phyloP scores from a whole-genome alignment of 176 grass and related monocot species.

The Metroxylon sagu region DNA sequence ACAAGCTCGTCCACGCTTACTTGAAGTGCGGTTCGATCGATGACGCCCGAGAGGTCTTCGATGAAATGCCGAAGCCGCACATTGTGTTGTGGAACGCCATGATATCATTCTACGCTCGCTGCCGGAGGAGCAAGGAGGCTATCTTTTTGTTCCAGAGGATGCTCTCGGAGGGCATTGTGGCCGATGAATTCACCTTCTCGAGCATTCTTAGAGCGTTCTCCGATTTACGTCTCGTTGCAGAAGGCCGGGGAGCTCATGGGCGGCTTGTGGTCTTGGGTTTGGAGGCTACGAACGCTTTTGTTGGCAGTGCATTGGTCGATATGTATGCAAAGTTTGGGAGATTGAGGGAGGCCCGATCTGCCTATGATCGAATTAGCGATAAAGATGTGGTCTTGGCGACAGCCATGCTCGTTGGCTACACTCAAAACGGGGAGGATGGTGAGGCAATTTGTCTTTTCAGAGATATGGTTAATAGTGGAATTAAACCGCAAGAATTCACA shows the following conservation, averaged over 20 bases:
- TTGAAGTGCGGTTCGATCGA: conserved; percentile 18
- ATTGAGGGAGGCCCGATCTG: conserved; percentile 6
- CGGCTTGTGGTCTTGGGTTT: conserved; percentile 8
- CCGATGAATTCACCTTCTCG: conserved; percentile 23
- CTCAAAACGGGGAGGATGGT: conserved; percentile 16
- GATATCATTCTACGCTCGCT: conserved; percentile 11
- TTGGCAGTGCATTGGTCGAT: conserved; percentile 22
- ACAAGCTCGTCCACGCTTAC: conserved; percentile 20
- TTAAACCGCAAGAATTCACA: conserved; percentile 24
- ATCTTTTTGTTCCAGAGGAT: conserved; percentile 2
- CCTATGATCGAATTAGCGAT: conserved; percentile 8
- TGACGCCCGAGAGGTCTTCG: conserved; percentile 18
- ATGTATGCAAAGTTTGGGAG: conserved; percentile 24
- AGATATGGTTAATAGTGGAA: background rate
- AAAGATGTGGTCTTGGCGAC: conserved; percentile 26
- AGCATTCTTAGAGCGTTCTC: conserved; percentile 15
- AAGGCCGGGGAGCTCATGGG: conserved; percentile 15
- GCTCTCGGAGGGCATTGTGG: conserved; percentile 2
- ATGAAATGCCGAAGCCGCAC: conserved; percentile 25
- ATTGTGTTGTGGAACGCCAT: conserved; percentile 20
- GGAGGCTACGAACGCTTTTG: conserved; percentile 9
- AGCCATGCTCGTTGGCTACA: conserved; percentile 18
- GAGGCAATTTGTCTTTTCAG: conserved; percentile 7
- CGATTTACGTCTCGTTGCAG: conserved; percentile 6
- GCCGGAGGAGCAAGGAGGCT: conserved; percentile 4